Conservation (phyloP, 176 grass and related monocot species). For the Elymus sibiricus region DNA sequence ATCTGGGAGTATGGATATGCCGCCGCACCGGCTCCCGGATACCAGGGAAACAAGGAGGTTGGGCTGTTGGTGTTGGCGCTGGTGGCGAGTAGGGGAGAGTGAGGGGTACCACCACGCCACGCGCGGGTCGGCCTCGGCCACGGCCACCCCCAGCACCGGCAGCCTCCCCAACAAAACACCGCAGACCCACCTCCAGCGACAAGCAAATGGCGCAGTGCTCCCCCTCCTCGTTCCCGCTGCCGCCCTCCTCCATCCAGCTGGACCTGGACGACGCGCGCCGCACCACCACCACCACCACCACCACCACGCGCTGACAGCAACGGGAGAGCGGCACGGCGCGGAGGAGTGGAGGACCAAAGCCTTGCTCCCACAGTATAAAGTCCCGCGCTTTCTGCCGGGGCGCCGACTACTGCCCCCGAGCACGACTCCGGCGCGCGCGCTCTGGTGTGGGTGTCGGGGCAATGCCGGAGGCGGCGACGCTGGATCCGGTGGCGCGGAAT, state of each 20-base stretch:
- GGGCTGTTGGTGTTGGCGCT: neutral
- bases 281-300: conserved; percentile 24
- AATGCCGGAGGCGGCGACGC: conserved; percentile 40
- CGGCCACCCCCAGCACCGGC: neutral
- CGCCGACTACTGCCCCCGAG: neutral
- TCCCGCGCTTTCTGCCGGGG: neutral
- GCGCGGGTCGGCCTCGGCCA: neutral
- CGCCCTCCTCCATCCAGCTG: neutral
- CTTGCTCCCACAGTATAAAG: neutral
- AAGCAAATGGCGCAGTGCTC: neutral
- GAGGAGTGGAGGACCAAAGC: no score
- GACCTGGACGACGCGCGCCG: conserved; percentile 14
- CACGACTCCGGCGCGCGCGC: neutral
- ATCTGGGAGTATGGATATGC: neutral
- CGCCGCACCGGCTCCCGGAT: neutral
- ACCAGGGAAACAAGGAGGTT: neutral
- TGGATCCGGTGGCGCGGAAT: neutral
- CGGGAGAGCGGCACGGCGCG: neutral
- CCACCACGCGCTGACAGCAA: neutral
- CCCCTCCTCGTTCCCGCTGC: neutral
- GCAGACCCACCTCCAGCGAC: neutral
- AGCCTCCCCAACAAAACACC: neutral
- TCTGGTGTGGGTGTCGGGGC: neutral
- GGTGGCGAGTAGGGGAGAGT: neutral
- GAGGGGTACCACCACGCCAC: no score